Evolutionary conservation across 148 eudicot species (phyloP).

Genomic region (Rhododendron vialii): DNA sequence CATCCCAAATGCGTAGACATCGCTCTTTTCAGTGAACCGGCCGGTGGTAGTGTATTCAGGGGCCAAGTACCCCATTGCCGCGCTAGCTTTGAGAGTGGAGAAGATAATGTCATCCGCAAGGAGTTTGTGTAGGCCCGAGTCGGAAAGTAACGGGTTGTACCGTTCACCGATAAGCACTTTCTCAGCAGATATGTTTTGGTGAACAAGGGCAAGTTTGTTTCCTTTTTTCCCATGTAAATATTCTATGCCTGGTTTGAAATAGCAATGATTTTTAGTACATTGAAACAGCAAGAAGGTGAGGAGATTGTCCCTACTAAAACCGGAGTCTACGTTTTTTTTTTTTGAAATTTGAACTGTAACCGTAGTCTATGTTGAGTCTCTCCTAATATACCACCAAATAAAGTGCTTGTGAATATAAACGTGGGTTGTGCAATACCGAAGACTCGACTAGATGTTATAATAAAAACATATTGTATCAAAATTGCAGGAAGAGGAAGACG

Average conservation of each 20-base stretch:
- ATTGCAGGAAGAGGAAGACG: not conserved
- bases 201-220: slow-evolving; percentile 66
- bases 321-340: not conserved
- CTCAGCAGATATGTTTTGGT: slow-evolving; percentile 86
- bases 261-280: not conserved
- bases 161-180: slow-evolving; percentile 73
- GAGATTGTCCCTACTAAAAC: not conserved
- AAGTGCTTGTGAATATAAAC: not conserved
- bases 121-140: slow-evolving; percentile 76
- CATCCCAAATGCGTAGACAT: slow-evolving; percentile 80
- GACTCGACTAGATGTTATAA: not conserved
- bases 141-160: slow-evolving; percentile 63
- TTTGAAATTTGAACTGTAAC: not conserved
- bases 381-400: not conserved
- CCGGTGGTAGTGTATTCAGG: slow-evolving; percentile 95
- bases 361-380: not conserved
- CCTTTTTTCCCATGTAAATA: slow-evolving; percentile 63
- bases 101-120: slow-evolving; percentile 75
- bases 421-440: not conserved
- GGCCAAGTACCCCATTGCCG: slow-evolving; percentile 97
- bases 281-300: not conserved
- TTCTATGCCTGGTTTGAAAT: slow-evolving; percentile 47
- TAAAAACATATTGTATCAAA: not conserved
- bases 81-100: slow-evolving; percentile 81
- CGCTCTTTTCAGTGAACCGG: slow-evolving; percentile 85